Base-by-base conservation (phyloP, 345 rosid species). In the Salix purpurea region DNA sequence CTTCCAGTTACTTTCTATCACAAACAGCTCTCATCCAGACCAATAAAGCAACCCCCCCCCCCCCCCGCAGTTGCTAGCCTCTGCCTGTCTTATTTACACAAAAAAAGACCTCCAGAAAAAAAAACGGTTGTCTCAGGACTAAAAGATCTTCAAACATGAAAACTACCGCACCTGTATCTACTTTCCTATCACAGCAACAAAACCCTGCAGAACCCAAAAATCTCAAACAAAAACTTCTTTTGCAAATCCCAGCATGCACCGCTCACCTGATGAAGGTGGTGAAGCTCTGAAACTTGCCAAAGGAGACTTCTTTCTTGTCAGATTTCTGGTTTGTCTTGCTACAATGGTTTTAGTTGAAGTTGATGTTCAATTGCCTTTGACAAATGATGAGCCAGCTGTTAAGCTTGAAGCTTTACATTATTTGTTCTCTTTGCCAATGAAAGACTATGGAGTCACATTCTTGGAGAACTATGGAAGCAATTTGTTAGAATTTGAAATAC, bases 351-450 rank as follows among this genome's bases (percentile, higher is more conserved):
- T 87, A 76, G 87, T 93, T 34, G 98, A 98, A 11, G 81, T 78
- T 14, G 88, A 91, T 48, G 89, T 95, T 58, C 94, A 90, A 74
- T 93, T 98, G 96, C 98, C 97, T 0, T 79, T 95, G 78, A 93
- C 96, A 14, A 91, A 88, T 84, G 99, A 95, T 75, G 97, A 95
- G 85, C 94, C 99, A 0, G 98, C 90, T 1, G 91, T 95, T 62
- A 95, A 93, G 85, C 87, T 93, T 5, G 96, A 89, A 60, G 50
- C 86, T 34, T 82, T 83, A 61, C 91, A 93, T 73, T 95, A 95
- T 78, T 79, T 95, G 34, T 95, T 95, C 76, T 88, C 97, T 0
- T 78, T 95, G 74, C 97, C 96, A 21, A 90, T 93, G 80, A 30
- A 88, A 85, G 91, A 92, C 72, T 95, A 95, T 30, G 97, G 97